Evolutionary conservation across 257 asterid species (phyloP).

Genomic region (Verbascum thapsus): DNA sequence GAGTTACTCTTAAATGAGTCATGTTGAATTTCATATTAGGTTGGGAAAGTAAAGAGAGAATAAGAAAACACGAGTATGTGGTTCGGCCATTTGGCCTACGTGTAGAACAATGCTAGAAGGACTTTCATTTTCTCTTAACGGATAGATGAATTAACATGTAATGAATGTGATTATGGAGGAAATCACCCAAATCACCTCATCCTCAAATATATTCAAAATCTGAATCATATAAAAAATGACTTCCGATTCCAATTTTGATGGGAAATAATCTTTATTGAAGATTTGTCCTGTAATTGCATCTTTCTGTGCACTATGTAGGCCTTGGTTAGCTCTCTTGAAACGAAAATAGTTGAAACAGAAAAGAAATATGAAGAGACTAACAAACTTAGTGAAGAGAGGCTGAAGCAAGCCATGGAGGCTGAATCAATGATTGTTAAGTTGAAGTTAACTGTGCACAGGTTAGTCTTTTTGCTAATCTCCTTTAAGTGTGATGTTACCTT

Average conservation of each 20-base stretch:
- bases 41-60: too few species aligned
- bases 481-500: not conserved
- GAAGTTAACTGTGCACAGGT: slow-evolving; percentile 87
- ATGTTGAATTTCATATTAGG: not conserved
- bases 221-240: too few species aligned
- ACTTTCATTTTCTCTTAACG: too few species aligned
- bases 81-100: too few species aligned
- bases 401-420: slow-evolving; percentile 91
- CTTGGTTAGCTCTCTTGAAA: slow-evolving; percentile 79
- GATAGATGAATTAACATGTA: too few species aligned
- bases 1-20: slow-evolving; percentile 18
- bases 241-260: too few species aligned
- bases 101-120: too few species aligned
- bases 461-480: slow-evolving; percentile 15
- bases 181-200: too few species aligned
- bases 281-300: slow-evolving; percentile 11
- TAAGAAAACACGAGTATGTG: too few species aligned
- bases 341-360: slow-evolving; percentile 87
- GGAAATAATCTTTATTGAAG: not conserved
- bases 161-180: too few species aligned
- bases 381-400: slow-evolving; percentile 88
- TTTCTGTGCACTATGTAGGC: slow-evolving; percentile 46
- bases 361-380: slow-evolving; percentile 86
- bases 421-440: slow-evolving; percentile 85
- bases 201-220: too few species aligned